Evolutionary conservation across 1,284 basidiomycete genomes (phyloP).

Genomic region (Ceratobasidium sp.): DNA sequence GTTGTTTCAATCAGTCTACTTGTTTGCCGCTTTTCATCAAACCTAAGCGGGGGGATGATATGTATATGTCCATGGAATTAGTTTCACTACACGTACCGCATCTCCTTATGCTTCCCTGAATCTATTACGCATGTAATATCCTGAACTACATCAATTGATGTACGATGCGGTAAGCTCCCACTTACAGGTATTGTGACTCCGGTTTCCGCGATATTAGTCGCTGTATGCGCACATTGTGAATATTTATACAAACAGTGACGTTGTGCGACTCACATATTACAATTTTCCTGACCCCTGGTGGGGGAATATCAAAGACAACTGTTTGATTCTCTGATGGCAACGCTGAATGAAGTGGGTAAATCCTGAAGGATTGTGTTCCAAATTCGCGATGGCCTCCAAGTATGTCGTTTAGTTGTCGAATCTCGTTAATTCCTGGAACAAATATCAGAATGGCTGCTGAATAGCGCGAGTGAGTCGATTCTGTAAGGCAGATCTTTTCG

Average conservation of each 20-base stretch:
- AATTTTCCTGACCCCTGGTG: constrained; percentile 83
- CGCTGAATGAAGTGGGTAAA: constrained; percentile 93
- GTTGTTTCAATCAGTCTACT: constrained; percentile 93
- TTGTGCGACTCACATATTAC: constrained; percentile 71
- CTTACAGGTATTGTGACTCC: constrained; percentile 71
- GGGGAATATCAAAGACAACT: constrained; percentile 88
- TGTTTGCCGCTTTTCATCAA: constrained; percentile 97
- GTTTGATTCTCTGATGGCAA: constrained; percentile 90
- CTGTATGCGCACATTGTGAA: constrained; percentile 48
- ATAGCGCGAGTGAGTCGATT: constrained; percentile 60
- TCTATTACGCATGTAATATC: constrained; percentile 99
- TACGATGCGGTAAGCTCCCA: not conserved
- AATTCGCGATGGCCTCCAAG: constrained; percentile 80
- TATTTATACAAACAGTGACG: not conserved
- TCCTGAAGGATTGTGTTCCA: constrained; percentile 71
- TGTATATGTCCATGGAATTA: not conserved
- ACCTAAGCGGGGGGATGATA: constrained; percentile 57
- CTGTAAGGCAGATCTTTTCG: constrained; percentile 84
- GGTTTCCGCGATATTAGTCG: constrained; percentile 86
- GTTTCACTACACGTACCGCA: constrained; percentile 33
- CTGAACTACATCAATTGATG: constrained; percentile 65
- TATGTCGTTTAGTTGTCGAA: constrained; percentile 85
- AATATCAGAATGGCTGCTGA: constrained; percentile 90
- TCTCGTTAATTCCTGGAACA: constrained; percentile 93
- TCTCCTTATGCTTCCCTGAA: constrained; percentile 83